Evolutionary conservation across 208 protist genomes (phyloP).

Genomic region (Novymonas esmeraldas): DNA sequence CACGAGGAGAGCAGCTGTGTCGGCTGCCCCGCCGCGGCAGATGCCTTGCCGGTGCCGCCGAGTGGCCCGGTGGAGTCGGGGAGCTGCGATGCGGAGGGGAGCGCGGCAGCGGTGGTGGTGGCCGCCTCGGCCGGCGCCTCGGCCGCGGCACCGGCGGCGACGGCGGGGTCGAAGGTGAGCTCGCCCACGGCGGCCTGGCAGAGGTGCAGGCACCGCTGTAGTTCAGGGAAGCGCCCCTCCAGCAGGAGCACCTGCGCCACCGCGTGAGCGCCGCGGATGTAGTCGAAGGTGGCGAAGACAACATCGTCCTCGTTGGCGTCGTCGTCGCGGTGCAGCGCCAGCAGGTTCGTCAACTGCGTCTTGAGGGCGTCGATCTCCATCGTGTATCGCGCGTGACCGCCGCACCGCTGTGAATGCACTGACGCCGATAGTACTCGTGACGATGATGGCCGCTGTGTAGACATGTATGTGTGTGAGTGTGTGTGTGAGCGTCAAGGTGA

Average conservation of each 20-base stretch:
- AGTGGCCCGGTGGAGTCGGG: background rate
- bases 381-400: no score
- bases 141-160: background rate
- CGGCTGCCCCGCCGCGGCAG: background rate
- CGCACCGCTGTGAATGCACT: no score
- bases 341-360: conserved; percentile 44
- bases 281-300: conserved; percentile 68
- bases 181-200: conserved; percentile 38
- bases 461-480: no score
- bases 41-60: background rate
- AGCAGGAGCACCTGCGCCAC: conserved; percentile 60
- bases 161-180: background rate
- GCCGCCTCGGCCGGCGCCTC: background rate
- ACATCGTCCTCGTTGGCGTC: conserved; percentile 74
- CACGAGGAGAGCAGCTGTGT: background rate
- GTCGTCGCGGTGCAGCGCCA: conserved; percentile 52
- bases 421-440: no score
- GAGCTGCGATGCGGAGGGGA: background rate
- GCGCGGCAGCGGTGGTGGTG: background rate
- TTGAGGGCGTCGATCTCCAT: conserved; percentile 72
- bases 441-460: no score
- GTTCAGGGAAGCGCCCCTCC: conserved; percentile 67
- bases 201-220: conserved; percentile 72
- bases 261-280: conserved; percentile 55
- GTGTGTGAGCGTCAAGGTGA: no score